Evolutionary conservation across 768 basidiomycete species (phyloP).

Genomic region (Boletus coccyginus): DNA sequence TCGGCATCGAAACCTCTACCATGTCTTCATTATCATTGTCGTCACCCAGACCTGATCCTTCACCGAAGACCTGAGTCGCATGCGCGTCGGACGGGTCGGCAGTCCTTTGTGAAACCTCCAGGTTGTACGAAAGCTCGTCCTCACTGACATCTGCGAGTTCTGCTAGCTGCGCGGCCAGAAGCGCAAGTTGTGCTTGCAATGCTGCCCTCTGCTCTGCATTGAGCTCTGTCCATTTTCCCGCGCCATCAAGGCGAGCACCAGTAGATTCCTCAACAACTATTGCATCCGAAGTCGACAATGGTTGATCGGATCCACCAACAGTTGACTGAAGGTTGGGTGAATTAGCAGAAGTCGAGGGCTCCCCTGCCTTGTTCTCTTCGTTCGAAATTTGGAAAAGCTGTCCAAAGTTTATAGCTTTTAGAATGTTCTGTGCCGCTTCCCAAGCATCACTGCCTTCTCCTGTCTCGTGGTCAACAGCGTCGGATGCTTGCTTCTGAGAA

Average conservation of each 20-base stretch:
- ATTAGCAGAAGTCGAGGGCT: slow-evolving; percentile 3
- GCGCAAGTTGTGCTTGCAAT: slow-evolving; percentile 68
- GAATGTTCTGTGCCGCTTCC: slow-evolving; percentile 75
- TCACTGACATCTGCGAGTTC: slow-evolving; percentile 54
- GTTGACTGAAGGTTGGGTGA: not conserved
- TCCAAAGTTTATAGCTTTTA: slow-evolving; percentile 75
- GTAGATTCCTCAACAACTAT: not conserved
- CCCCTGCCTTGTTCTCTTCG: slow-evolving; percentile 22
- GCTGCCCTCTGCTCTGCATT: slow-evolving; percentile 55
- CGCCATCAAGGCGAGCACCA: slow-evolving; percentile 4
- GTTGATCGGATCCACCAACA: slow-evolving; percentile 1
- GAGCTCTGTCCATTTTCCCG: slow-evolving; percentile 23
- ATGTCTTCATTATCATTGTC: slow-evolving; percentile 24
- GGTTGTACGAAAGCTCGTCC: slow-evolving; percentile 29
- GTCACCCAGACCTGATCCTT: slow-evolving; percentile 6
- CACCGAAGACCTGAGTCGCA: not conserved
- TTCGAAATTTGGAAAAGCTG: slow-evolving; percentile 42
- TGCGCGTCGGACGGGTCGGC: not conserved
- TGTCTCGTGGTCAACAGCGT: slow-evolving; percentile 28
- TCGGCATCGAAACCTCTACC: slow-evolving; percentile 27
- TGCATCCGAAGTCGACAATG: slow-evolving; percentile 2
- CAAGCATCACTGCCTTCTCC: slow-evolving; percentile 60
- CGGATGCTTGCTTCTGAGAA: slow-evolving; percentile 13
- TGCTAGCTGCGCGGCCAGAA: slow-evolving; percentile 68
- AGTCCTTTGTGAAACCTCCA: slow-evolving; percentile 13